A percentile compares a stretch with the other conserved stretches of the same genome.
Conservation (phyloP, 805 yeast species). For the Candida nitratophila region DNA sequence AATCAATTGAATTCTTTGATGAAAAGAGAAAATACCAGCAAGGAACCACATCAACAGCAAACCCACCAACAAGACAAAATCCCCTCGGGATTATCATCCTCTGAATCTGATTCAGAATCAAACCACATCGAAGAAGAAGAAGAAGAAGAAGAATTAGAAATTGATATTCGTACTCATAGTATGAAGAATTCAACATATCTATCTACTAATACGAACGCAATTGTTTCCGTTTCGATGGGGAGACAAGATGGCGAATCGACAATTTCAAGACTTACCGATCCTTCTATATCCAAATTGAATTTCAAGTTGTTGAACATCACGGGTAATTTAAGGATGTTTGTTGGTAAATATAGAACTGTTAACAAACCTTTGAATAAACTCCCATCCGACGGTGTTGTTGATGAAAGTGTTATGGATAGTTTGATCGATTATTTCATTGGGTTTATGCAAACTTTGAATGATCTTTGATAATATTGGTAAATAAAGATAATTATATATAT, state of each 20-base stretch:
- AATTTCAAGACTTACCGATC: no score
- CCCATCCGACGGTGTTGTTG: neutral
- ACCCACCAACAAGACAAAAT: no score
- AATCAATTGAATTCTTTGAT: constrained; percentile 10
- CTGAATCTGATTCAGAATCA: no score
- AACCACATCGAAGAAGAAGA: no score
- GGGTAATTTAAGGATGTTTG: constrained; percentile 24
- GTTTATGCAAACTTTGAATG: constrained; percentile 18
- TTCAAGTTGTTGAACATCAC: constrained; percentile 20
- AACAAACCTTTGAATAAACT: no score
- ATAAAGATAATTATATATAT: no score
- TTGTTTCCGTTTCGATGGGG: neutral
- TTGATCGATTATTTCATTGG: constrained; percentile 17
- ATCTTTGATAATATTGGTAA: constrained; percentile 9
- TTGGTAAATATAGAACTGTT: constrained; percentile 14
- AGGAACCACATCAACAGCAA: neutral
- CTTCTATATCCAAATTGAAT: constrained; percentile 14
- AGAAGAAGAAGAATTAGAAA: no score
- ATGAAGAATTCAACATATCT: no score
- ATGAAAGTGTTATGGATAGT: constrained; percentile 11
- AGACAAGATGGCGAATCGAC: constrained; percentile 4
- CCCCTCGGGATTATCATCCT: no score
- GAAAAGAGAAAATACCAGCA: no score
- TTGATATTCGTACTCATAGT: no score
- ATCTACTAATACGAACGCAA: neutral